A percentile compares a stretch with the other conserved stretches of the same genome.
Conservation (phyloP, 768 basidiomycete species). For the Russula sp. region DNA sequence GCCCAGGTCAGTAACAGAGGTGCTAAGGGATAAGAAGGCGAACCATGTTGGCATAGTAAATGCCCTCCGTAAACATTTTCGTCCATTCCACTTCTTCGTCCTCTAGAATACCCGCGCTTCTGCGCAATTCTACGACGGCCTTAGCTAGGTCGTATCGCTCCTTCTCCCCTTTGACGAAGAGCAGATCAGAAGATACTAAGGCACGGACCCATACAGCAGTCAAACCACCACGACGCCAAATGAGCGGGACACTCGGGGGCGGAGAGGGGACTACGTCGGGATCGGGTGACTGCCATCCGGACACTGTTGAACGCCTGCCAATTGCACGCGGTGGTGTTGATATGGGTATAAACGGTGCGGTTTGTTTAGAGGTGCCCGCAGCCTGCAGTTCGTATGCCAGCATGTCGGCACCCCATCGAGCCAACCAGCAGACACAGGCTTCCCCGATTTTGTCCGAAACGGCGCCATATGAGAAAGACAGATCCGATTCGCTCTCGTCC, state of each 20-base stretch:
- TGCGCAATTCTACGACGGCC: constrained; percentile 66
- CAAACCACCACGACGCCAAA: constrained; percentile 76
- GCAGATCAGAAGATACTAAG: constrained; percentile 66
- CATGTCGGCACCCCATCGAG: constrained; percentile 79
- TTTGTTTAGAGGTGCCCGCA: constrained; percentile 11
- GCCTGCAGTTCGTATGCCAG: constrained; percentile 53
- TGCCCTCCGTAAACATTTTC: constrained; percentile 64
- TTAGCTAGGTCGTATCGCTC: constrained; percentile 77
- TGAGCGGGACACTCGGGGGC: constrained; percentile 36
- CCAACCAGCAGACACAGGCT: constrained; percentile 81
- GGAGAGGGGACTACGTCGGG: constrained; percentile 17
- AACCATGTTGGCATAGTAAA: constrained; percentile 87
- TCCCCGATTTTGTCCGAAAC: constrained; percentile 90
- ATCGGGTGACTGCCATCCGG: constrained; percentile 4
- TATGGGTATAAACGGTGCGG: neutral
- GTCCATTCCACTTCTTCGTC: constrained; percentile 69
- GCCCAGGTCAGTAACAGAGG: constrained; percentile 12
- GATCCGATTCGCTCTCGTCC: constrained; percentile 25
- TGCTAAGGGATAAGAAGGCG: constrained; percentile 24
- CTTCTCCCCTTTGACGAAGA: constrained; percentile 74
- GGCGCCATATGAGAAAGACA: constrained; percentile 73
- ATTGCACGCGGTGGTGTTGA: constrained; percentile 10
- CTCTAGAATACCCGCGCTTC: constrained; percentile 45
- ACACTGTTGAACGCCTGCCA: constrained; percentile 14
- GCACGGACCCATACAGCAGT: constrained; percentile 68